phyloP scores from a whole-genome alignment of 495 filamentous ascomycete species.

The Penicillium psychrofluorescens region DNA sequence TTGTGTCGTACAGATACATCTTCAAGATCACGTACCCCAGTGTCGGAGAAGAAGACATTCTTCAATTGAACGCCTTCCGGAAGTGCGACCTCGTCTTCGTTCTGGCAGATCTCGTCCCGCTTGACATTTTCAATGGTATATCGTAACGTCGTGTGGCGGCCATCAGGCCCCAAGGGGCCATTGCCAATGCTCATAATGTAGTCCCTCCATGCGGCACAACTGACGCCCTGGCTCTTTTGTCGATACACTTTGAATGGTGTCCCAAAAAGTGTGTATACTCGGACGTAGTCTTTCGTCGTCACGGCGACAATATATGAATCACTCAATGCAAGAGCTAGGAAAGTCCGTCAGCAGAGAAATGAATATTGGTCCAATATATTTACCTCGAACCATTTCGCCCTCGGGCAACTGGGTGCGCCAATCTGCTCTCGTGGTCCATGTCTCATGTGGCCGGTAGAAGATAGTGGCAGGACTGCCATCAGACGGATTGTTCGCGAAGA shows the following conservation, averaged over 20 bases:
- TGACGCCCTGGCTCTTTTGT: constrained; percentile 87
- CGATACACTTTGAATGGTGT: constrained; percentile 81
- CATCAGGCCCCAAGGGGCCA: constrained; percentile 72
- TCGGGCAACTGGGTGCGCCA: constrained; percentile 81
- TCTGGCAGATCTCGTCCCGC: constrained; percentile 85
- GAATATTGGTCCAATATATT: neutral
- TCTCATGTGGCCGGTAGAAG: constrained; percentile 96
- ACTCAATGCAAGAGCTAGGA: constrained; percentile 74
- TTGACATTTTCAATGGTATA: constrained; percentile 94
- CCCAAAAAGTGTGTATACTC: constrained; percentile 88
- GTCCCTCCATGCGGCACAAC: constrained; percentile 86
- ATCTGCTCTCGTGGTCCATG: constrained; percentile 84
- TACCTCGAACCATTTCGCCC: constrained; percentile 66
- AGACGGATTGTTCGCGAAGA: constrained; percentile 76
- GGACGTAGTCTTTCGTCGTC: constrained; percentile 78
- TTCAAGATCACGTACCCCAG: constrained; percentile 49
- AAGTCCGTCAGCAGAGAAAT: constrained; percentile 3
- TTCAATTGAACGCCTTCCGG: constrained; percentile 61
- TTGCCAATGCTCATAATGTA: constrained; percentile 93
- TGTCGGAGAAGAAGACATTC: constrained; percentile 86
- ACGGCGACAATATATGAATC: constrained; percentile 85
- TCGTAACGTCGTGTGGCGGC: constrained; percentile 56
- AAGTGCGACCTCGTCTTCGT: constrained; percentile 83
- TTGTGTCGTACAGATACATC: neutral
- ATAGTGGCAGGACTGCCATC: constrained; percentile 67